A percentile compares a stretch with the other conserved stretches of the same genome.
Evolutionary conservation across 2,329 filamentous ascomycete genomes (phyloP).

Genomic region (Nemania bipapillata): DNA sequence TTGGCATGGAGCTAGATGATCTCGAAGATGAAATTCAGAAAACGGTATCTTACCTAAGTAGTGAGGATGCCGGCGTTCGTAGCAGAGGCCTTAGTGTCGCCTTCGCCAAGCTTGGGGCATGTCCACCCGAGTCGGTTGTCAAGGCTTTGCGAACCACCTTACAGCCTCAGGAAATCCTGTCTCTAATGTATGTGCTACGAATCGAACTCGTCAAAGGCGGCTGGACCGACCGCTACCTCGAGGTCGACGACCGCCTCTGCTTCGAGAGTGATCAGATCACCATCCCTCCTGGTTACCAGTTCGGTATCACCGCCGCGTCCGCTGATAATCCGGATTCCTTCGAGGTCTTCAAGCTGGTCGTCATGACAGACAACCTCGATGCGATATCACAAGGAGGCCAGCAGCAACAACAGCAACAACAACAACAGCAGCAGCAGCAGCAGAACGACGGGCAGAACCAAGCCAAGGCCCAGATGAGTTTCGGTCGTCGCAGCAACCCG

Average conservation of each 20-base stretch:
- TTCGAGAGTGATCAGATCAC: constrained; percentile 84
- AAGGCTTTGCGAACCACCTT: constrained; percentile 72
- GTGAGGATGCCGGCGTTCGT: constrained; percentile 70
- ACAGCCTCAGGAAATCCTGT: constrained; percentile 73
- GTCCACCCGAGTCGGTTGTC: constrained; percentile 69
- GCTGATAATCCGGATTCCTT: constrained; percentile 94
- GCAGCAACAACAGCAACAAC: constrained; percentile 15
- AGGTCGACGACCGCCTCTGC: constrained; percentile 74
- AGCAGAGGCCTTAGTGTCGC: constrained; percentile 73
- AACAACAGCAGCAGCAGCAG: constrained; percentile 46
- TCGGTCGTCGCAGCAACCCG: constrained; percentile 40
- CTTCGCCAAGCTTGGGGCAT: constrained; percentile 74
- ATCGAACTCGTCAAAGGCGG: constrained; percentile 78
- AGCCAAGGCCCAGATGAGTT: constrained; percentile 45
- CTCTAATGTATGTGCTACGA: constrained; percentile 76
- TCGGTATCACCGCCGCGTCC: constrained; percentile 87
- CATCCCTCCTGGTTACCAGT: constrained; percentile 82
- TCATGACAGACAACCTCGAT: constrained; percentile 67
- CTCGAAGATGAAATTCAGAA: constrained; percentile 73
- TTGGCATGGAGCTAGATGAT: constrained; percentile 67
- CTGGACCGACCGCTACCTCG: constrained; percentile 79
- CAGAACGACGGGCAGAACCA: constrained; percentile 53
- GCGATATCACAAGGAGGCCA: constrained; percentile 49
- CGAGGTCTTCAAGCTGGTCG: constrained; percentile 87
- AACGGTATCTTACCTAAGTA: constrained; percentile 73